phyloP scores from a whole-genome alignment of 2,329 filamentous ascomycete genomes.

The Fusarium chuoi region DNA sequence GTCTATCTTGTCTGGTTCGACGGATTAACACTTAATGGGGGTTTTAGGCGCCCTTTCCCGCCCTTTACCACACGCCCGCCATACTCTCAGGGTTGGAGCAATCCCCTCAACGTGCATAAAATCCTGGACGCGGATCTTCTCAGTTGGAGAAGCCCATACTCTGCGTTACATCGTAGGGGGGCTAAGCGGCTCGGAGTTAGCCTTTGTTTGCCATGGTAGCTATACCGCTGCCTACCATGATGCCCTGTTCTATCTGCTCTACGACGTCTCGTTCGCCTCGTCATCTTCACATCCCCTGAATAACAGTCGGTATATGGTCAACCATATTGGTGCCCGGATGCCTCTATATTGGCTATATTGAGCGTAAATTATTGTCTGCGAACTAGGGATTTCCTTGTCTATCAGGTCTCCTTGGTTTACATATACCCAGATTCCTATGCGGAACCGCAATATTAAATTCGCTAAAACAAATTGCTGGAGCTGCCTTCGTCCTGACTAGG shows the following conservation, averaged over 20 bases:
- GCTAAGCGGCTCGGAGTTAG: slow-evolving; percentile 9
- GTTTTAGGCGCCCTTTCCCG: slow-evolving; percentile 16
- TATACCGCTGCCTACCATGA: slow-evolving; percentile 3
- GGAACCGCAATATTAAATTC: slow-evolving; percentile 14
- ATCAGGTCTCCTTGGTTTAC: not conserved
- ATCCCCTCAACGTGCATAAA: slow-evolving; percentile 27
- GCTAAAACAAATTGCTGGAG: not conserved
- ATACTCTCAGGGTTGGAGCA: slow-evolving; percentile 25
- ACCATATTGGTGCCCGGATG: slow-evolving; percentile 8
- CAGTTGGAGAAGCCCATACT: slow-evolving; percentile 26
- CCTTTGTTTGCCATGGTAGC: not conserved
- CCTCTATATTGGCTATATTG: not conserved
- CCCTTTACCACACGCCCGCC: slow-evolving; percentile 22
- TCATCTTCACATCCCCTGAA: not conserved
- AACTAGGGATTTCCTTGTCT: slow-evolving; percentile 6
- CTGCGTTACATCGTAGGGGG: slow-evolving; percentile 38
- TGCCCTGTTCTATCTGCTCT: not conserved
- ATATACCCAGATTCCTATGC: not conserved
- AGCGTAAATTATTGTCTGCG: not conserved
- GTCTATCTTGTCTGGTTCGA: not conserved
- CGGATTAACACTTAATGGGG: not conserved
- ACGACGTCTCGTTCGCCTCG: slow-evolving; percentile 1
- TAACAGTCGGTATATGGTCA: not conserved
- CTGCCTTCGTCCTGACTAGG: not conserved
- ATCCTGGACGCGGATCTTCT: slow-evolving; percentile 42